Conservation (phyloP, 208 protist species). For the Balamuthia mandrillaris region DNA sequence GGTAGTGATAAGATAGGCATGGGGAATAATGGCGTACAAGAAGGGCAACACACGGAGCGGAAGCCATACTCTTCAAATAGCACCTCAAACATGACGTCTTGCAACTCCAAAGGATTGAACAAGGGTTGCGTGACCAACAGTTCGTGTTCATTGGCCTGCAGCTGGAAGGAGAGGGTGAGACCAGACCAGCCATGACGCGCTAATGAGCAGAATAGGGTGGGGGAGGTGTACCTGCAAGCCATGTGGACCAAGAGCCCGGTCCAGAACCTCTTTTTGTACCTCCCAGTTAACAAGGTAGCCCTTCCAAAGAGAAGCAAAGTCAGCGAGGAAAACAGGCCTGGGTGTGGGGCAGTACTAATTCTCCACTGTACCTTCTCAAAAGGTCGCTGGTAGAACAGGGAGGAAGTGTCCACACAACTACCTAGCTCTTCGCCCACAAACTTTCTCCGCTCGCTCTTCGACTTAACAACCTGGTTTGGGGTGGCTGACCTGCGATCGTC, state of each 20-base stretch:
- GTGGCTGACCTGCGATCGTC: background rate
- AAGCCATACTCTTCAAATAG: conserved; percentile 63
- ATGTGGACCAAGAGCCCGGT: conserved; percentile 44
- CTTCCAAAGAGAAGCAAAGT: background rate
- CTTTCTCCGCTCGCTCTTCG: background rate
- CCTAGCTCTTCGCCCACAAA: background rate
- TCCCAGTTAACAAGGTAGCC: conserved; percentile 53
- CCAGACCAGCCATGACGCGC: no score
- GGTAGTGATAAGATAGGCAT: no score
- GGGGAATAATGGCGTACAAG: no score
- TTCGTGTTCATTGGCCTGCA: conserved; percentile 17
- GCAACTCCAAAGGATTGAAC: conserved; percentile 25
- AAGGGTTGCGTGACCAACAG: conserved; percentile 53
- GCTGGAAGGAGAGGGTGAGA: background rate
- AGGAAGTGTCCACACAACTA: background rate
- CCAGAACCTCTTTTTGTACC: conserved; percentile 57
- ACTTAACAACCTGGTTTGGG: background rate
- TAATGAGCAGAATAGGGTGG: no score
- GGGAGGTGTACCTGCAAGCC: background rate
- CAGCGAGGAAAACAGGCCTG: background rate
- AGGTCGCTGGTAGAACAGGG: background rate
- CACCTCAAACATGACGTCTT: conserved; percentile 32
- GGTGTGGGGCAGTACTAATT: background rate
- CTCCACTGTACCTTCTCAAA: background rate
- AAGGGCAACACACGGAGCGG: conserved; percentile 37